Evolutionary conservation across 768 basidiomycete genomes (phyloP), one percentile per base, ranked within the genome.

Genomic region (Podaxis sp.): DNA sequence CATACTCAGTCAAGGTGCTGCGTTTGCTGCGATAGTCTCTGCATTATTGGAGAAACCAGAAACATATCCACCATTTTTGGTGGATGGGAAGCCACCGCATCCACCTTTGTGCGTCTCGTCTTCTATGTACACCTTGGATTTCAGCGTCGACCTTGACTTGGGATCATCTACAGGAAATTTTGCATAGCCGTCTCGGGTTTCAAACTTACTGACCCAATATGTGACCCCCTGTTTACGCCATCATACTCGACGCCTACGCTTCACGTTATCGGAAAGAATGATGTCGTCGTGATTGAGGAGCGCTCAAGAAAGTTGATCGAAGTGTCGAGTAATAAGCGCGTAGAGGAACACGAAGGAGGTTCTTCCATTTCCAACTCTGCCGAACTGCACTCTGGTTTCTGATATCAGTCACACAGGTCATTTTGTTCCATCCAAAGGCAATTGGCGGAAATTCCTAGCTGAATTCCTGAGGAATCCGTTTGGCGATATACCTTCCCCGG

Each of bases 281-380:
- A 94, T 65, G 79, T 90, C n/a, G 80, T 94, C 36, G 88, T 94
- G 11, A 70, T 81, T 15, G 81, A 83, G 68, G 89, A 91, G 67
- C 81, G 90, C 38, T 83, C 89, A 0, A 78, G 78, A 61, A 68
- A 70, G 8, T 74, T 93, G 5, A 73, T 89, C 9, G 75, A 79
- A 2, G 73, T 82, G 6, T 87, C 88, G 26, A 67, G 68, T 2
- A 80, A 81, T 46, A 77, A 79, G 39, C 80, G 92, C 3, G 80
- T 93, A 7, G 91, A 90, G 68, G 80, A 80, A 65, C 92, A 94
- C 62, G 83, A 84, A 22, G 92, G 92, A 64, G 92, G 92, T 92
- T 53, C n/a, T 42, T 85, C 58, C 30, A 44, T 17, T 49, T 44
- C 39, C 17, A 55, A 5, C 11, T 19, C 39, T 73, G 2, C 67